phyloP scores from a whole-genome alignment of 2,329 filamentous ascomycete genomes.

The Claviceps paspali region DNA sequence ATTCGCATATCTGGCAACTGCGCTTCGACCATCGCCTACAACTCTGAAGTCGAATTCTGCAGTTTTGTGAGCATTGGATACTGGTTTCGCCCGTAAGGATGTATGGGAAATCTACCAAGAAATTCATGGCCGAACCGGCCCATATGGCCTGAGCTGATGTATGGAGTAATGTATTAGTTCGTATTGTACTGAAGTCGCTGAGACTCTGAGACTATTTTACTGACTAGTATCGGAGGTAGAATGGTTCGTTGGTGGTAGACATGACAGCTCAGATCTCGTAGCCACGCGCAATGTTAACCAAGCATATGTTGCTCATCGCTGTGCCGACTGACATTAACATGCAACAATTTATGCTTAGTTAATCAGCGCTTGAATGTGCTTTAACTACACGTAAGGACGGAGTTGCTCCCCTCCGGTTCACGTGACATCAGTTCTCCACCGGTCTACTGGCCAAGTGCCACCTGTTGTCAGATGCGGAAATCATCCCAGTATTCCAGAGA shows the following conservation, averaged over 20 bases:
- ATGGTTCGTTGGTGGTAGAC: conserved; percentile 60
- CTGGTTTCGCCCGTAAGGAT: too few relatives aligned
- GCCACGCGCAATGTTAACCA: background rate
- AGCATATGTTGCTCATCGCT: background rate
- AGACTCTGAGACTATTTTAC: conserved; percentile 17
- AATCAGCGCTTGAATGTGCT: background rate
- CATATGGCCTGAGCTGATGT: conserved; percentile 77
- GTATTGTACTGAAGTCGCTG: too few relatives aligned
- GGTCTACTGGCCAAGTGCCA: conserved; percentile 4
- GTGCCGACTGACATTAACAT: background rate
- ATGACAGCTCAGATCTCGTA: conserved; percentile 22
- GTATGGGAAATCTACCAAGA: conserved; percentile 43
- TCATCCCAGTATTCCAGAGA: too few relatives aligned
- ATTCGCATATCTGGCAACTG: conserved; percentile 92
- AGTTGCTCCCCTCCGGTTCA: background rate
- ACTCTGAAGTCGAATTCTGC: conserved; percentile 93
- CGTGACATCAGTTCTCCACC: conserved; percentile 3
- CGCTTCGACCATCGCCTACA: conserved; percentile 82
- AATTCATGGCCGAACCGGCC: conserved; percentile 98
- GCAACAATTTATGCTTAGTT: background rate
- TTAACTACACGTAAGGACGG: background rate
- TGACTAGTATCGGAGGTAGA: conserved; percentile 97
- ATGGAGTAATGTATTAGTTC: background rate
- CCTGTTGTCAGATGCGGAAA: conserved; percentile 2
- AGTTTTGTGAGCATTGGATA: background rate